Evolutionary conservation across 495 filamentous ascomycete species (phyloP).

Genomic region (Astrocystis sublimbata): DNA sequence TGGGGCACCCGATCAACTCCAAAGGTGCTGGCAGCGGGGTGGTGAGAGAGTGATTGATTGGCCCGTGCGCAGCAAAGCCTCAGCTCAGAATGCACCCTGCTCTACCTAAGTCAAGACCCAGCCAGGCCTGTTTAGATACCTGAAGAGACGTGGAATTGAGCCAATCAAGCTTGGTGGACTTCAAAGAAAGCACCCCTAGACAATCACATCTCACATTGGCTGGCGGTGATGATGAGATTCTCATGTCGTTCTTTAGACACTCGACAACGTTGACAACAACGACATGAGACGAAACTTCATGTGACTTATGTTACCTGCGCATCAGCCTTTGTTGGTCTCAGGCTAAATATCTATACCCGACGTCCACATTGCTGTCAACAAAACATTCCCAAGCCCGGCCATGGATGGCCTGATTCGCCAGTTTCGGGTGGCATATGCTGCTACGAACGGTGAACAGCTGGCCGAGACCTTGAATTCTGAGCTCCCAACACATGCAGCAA

Average conservation of each 20-base stretch:
- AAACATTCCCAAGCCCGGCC: conserved; percentile 12
- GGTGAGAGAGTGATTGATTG: background rate
- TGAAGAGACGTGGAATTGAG: background rate
- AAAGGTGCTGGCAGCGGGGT: background rate
- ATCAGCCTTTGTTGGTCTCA: background rate
- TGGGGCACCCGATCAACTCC: background rate
- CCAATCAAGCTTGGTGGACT: background rate
- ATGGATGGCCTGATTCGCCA: conserved; percentile 67
- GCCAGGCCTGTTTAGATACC: too few relatives aligned
- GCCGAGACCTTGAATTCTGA: conserved; percentile 70
- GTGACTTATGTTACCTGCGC: background rate
- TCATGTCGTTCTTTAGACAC: background rate
- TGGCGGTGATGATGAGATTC: background rate
- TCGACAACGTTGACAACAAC: background rate
- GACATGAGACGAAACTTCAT: conserved; percentile 11
- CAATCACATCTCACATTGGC: background rate
- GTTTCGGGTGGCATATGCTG: conserved; percentile 59
- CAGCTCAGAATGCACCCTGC: too few relatives aligned
- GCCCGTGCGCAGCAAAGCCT: background rate
- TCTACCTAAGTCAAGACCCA: too few relatives aligned
- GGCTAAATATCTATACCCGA: background rate
- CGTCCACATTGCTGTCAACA: background rate
- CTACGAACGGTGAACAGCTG: conserved; percentile 62
- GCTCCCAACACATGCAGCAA: conserved; percentile 55
- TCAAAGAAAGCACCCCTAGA: background rate